Evolutionary conservation across 768 basidiomycete species (phyloP).

Genomic region (Coprinopsis sp.): DNA sequence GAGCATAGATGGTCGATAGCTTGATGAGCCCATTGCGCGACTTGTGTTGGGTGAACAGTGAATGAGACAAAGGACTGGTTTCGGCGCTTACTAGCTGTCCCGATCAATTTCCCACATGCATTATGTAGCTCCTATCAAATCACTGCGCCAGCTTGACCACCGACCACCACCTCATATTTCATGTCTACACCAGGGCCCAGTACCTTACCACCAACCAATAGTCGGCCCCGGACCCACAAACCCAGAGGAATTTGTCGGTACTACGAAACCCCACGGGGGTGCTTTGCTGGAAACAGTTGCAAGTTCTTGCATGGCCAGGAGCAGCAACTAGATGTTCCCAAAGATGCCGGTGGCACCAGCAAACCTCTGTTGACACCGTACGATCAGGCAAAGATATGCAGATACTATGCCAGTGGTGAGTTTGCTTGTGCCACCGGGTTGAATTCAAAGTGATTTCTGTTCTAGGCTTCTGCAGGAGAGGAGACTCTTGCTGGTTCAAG

Average conservation of each 20-base stretch:
- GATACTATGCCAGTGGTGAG: constrained; percentile 57
- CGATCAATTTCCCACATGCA: background rate
- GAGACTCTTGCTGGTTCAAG: constrained; percentile 71
- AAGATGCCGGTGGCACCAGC: background rate
- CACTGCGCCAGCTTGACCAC: no score
- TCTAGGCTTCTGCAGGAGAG: constrained; percentile 67
- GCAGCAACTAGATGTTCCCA: constrained; percentile 19
- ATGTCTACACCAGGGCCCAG: no score
- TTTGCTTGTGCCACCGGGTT: background rate
- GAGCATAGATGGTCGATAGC: no score
- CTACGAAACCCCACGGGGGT: constrained; percentile 59
- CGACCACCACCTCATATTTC: no score
- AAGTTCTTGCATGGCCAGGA: constrained; percentile 67
- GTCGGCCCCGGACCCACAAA: constrained; percentile 63
- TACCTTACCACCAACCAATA: constrained; percentile 7
- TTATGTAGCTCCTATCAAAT: background rate
- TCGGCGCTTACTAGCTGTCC: background rate
- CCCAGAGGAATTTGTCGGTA: constrained; percentile 69
- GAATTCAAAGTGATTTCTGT: constrained; percentile 1
- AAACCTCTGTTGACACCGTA: constrained; percentile 50
- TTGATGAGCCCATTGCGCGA: no score
- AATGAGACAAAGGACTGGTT: no score
- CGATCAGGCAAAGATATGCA: constrained; percentile 68
- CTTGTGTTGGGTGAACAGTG: no score
- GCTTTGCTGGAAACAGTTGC: constrained; percentile 63